phyloP scores from a whole-genome alignment of 208 protist genomes.

The Crithidia fasciculata region DNA sequence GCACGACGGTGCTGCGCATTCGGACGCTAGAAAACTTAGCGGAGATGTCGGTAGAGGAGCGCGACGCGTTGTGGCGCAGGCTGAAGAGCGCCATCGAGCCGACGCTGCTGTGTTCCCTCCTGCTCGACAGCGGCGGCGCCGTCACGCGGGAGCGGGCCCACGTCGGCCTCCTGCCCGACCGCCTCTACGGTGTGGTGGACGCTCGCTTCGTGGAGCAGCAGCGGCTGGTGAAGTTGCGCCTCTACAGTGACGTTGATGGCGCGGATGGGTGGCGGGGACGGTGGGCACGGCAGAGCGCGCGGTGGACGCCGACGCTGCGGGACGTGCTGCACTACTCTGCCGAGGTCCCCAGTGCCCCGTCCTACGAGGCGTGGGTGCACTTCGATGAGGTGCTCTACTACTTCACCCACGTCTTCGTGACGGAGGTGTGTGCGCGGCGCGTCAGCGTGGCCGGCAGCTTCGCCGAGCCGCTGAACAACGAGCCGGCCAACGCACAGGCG shows the following conservation, averaged over 20 bases:
- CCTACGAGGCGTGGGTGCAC: conserved; percentile 70
- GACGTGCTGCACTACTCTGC: conserved; percentile 24
- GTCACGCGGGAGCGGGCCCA: conserved; percentile 49
- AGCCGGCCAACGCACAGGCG: conserved; percentile 15
- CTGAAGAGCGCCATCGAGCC: conserved; percentile 54
- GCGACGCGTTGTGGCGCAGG: conserved; percentile 61
- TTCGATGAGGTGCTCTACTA: conserved; percentile 89
- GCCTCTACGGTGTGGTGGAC: conserved; percentile 82
- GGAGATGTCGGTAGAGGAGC: conserved; percentile 42
- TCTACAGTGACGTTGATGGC: conserved; percentile 44
- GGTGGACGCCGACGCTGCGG: conserved; percentile 55
- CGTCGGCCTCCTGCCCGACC: conserved; percentile 70
- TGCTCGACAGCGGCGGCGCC: conserved; percentile 48
- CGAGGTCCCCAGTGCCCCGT: conserved; percentile 19
- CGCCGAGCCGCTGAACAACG: conserved; percentile 22
- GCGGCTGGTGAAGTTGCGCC: conserved; percentile 79
- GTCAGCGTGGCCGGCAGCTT: conserved; percentile 40
- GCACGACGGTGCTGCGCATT: conserved; percentile 41
- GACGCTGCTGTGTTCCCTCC: conserved; percentile 50
- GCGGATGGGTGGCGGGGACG: conserved; percentile 63
- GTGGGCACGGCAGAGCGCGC: conserved; percentile 55
- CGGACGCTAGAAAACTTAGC: conserved; percentile 14
- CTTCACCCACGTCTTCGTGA: conserved; percentile 80
- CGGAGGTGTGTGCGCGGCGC: conserved; percentile 33
- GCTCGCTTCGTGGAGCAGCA: conserved; percentile 75